A percentile compares a stretch with the other conserved stretches of the same genome.
Conservation (phyloP, 176 grass and related monocot genomes). For the Typha latifolia region DNA sequence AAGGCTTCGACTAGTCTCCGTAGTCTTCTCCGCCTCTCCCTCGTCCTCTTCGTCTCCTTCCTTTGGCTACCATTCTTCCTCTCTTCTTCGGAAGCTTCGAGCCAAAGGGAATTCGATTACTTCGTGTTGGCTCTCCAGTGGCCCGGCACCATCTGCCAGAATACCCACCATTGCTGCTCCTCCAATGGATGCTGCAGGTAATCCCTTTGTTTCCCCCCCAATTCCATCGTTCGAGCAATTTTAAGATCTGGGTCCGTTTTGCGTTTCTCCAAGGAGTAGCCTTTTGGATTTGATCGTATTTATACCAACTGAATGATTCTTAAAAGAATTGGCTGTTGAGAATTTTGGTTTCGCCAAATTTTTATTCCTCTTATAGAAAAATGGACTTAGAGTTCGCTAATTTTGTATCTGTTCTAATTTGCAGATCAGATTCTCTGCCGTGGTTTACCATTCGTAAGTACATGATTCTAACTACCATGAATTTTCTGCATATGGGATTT, state of each 20-base stretch:
- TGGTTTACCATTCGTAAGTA: constrained; percentile 91
- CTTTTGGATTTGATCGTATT: not conserved
- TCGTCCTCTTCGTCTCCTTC: constrained; percentile 20
- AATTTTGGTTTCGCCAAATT: too few relatives aligned
- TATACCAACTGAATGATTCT: not conserved
- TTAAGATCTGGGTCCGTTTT: not conserved
- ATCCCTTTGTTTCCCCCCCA: not conserved
- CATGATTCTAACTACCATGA: not conserved
- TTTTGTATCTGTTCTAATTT: constrained; percentile 13
- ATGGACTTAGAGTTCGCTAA: constrained; percentile 8
- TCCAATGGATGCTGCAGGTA: constrained; percentile 88
- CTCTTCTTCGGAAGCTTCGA: constrained; percentile 9
- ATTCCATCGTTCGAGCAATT: not conserved
- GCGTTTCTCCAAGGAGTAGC: not conserved
- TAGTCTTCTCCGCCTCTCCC: constrained; percentile 22
- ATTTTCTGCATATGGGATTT: too few relatives aligned
- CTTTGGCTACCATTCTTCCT: constrained; percentile 22
- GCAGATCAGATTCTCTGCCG: constrained; percentile 56
- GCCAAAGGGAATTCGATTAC: constrained; percentile 59
- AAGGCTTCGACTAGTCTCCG: not conserved
- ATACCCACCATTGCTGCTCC: constrained; percentile 66
- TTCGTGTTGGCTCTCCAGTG: constrained; percentile 74
- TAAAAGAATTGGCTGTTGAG: too few relatives aligned
- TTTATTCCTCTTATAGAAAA: too few relatives aligned
- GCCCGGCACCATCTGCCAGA: constrained; percentile 67